phyloP scores from a whole-genome alignment of 73 alveolate species.

The Paramecium pentaurelia region DNA sequence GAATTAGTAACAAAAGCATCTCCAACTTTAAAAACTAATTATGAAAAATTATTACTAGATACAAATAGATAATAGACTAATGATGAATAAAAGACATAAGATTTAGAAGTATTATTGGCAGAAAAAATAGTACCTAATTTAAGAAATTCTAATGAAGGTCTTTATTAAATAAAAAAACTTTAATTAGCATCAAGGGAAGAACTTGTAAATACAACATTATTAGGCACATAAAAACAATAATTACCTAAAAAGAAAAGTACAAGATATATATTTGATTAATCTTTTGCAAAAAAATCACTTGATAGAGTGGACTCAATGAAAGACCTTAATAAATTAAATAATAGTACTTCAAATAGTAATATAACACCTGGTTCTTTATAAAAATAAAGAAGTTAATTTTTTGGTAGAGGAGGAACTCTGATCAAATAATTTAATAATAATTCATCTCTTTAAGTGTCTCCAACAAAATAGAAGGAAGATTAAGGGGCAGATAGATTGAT shows the following conservation, averaged over 20 bases:
- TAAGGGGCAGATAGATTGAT: background rate
- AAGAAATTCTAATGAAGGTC: background rate
- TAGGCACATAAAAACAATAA: background rate
- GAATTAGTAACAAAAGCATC: background rate
- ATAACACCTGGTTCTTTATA: background rate
- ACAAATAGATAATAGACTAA: background rate
- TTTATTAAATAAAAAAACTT: background rate
- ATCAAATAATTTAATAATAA: background rate
- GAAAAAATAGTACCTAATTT: background rate
- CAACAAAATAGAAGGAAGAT: background rate
- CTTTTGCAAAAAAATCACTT: background rate
- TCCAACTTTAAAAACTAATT: background rate
- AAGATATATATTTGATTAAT: background rate
- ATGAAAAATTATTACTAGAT: background rate
- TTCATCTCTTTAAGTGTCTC: background rate
- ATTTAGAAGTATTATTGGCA: background rate
- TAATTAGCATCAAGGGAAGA: background rate
- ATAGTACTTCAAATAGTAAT: background rate
- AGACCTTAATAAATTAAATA: background rate
- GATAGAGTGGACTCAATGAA: background rate
- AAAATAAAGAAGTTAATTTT: background rate
- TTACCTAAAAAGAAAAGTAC: background rate
- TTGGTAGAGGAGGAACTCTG: background rate
- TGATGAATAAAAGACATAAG: constrained; percentile 12
- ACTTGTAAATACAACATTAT: background rate